Evolutionary conservation across 371 early-diverging fungal genomes (phyloP).

Genomic region (Circinella umbellata): DNA sequence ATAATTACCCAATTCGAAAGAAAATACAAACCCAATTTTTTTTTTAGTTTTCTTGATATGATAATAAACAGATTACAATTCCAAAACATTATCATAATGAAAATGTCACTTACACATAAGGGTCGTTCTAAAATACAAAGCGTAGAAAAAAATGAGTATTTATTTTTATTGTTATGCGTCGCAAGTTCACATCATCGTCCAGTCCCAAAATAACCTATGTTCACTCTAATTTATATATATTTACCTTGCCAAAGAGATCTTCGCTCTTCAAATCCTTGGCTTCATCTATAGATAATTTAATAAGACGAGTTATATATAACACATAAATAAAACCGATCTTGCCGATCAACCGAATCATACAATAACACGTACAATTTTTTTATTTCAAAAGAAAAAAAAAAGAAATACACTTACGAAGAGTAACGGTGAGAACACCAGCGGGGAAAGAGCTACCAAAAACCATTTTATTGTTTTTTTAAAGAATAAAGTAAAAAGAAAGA

Average conservation of each 20-base stretch:
- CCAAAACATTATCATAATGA: background rate
- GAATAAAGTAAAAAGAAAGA: background rate
- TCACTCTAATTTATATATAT: background rate
- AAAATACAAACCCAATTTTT: background rate
- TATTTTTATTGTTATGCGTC: too few relatives aligned
- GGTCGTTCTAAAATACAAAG: background rate
- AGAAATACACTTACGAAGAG: constrained; percentile 19
- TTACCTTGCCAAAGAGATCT: constrained; percentile 34
- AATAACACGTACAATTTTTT: background rate
- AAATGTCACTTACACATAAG: background rate
- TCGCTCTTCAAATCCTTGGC: constrained; percentile 40
- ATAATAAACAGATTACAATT: too few relatives aligned
- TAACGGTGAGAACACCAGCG: constrained; percentile 40
- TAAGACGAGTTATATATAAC: background rate
- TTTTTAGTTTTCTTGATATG: background rate
- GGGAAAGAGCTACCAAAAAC: constrained; percentile 9
- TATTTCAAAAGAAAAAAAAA: background rate
- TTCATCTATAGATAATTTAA: constrained; percentile 26
- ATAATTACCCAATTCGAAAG: too few relatives aligned
- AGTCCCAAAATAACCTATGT: too few relatives aligned
- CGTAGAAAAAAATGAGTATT: background rate
- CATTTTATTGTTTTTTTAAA: background rate
- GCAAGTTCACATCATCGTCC: too few relatives aligned
- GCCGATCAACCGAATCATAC: background rate
- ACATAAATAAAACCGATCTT: background rate